Evolutionary conservation across 352 stramenopile species (phyloP).

Genomic region (Phytophthora pisi): DNA sequence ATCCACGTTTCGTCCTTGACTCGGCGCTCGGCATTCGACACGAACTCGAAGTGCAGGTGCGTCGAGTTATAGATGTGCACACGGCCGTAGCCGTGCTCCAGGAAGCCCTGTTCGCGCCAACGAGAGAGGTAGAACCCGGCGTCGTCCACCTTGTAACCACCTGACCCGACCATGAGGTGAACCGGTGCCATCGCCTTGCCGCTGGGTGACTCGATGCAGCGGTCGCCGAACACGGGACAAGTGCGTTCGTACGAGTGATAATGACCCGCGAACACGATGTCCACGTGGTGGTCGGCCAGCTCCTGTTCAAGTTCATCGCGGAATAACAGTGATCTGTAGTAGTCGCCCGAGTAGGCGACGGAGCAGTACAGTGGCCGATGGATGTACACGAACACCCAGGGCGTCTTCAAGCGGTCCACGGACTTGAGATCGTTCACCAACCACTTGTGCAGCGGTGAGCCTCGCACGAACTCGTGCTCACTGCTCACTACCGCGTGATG

Average conservation of each 20-base stretch:
- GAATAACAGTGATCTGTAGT: slow-evolving; percentile 46
- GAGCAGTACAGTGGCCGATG: slow-evolving; percentile 71
- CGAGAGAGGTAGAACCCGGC: slow-evolving; percentile 43
- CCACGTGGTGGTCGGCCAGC: slow-evolving; percentile 54
- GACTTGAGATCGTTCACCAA: slow-evolving; percentile 53
- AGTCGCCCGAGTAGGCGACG: slow-evolving; percentile 42
- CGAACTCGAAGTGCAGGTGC: slow-evolving; percentile 62
- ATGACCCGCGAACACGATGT: slow-evolving; percentile 66
- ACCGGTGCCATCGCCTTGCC: slow-evolving; percentile 53
- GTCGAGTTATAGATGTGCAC: slow-evolving; percentile 65
- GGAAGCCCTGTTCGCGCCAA: slow-evolving; percentile 41
- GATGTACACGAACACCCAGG: slow-evolving; percentile 68
- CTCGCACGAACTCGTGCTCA: slow-evolving; percentile 57
- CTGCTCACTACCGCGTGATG: slow-evolving; percentile 61
- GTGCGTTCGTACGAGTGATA: slow-evolving; percentile 72
- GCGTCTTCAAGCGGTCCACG: slow-evolving; percentile 56
- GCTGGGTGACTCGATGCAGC: slow-evolving; percentile 39
- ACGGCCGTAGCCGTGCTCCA: slow-evolving; percentile 58
- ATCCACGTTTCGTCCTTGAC: slow-evolving; percentile 54
- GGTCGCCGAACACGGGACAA: slow-evolving; percentile 56
- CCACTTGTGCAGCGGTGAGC: slow-evolving; percentile 56
- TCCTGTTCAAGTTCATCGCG: slow-evolving; percentile 54
- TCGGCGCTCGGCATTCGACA: slow-evolving; percentile 37
- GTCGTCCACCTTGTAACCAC: slow-evolving; percentile 44
- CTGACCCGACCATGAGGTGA: slow-evolving; percentile 62